Base-by-base conservation (phyloP, 192 early-diverging fungal species). In the Podila epigama region DNA sequence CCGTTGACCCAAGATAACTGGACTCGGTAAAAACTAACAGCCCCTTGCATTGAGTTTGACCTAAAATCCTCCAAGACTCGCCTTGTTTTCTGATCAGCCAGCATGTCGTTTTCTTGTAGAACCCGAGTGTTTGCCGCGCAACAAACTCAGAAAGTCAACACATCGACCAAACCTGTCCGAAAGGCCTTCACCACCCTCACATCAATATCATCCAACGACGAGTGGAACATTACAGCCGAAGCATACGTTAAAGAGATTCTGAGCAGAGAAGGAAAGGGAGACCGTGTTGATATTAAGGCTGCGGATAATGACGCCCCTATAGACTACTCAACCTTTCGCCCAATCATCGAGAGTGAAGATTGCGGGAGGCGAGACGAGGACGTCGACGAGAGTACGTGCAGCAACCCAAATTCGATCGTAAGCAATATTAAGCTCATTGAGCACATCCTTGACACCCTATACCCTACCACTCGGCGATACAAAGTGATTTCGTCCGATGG, bases 401-500 rank as follows among this genome's bases (percentile, higher is more conserved):
- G 11, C 16, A 29, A 41, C 33, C 18, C 16, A 4, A 36, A 28
- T 7, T 0, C 33, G 16, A 34, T 40, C 4, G 61, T 13, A 1
- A 58, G 18, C 6, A 64, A 63, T 37, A 59, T 71, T 61, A 60
- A 58, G 18, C 54, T 85, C 42, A 68, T 82, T 11, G 67, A 80
- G 32, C 72, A 66, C 36, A 70, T 82, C 31, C 79, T 79, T 11
- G 58, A 70, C 29, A 70, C 66, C 53, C 51, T 85, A 62, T 85
- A 82, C 68, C 84, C 84, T 12, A 60, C 64, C 3, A 81, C 79
- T 28, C 57, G 66, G 36, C 64, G 75, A 40, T 83, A 80, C 51
- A 69, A 56, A 39, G 57, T 81, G 0, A 53, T 80, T 22, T 37
- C n/a, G 33, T 40, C 34, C 15, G 28, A 31, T 51, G 29, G 59